Evolutionary conservation across 2,329 filamentous ascomycete genomes (phyloP).

Genomic region (Dryadomyces quercivorus): DNA sequence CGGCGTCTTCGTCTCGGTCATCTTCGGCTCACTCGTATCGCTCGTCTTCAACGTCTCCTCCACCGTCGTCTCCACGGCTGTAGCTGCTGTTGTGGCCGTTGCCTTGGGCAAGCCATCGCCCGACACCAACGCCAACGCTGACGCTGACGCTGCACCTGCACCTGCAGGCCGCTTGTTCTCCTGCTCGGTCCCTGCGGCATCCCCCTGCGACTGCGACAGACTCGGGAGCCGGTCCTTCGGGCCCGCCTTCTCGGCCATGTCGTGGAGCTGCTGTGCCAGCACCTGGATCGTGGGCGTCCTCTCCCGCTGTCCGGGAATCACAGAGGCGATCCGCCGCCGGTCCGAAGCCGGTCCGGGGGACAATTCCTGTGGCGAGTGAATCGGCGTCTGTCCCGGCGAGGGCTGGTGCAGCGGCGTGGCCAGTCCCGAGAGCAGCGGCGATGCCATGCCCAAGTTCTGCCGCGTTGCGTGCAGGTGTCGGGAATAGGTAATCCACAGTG

Average conservation of each 20-base stretch:
- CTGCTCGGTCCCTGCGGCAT: not conserved
- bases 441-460: constrained; percentile 45
- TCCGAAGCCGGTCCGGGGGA: constrained; percentile 27
- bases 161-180: not conserved
- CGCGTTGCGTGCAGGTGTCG: constrained; percentile 74
- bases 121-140: not conserved
- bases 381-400: constrained; percentile 58
- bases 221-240: not conserved
- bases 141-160: not conserved
- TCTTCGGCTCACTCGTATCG: not conserved
- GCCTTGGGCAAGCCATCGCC: not conserved
- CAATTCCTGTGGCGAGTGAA: constrained; percentile 44
- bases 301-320: constrained; percentile 17
- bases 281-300: constrained; percentile 30
- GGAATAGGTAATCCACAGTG: constrained; percentile 95
- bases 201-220: not conserved
- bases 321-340: constrained; percentile 20
- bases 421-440: constrained; percentile 49
- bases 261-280: constrained; percentile 44
- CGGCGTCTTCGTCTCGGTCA: not conserved
- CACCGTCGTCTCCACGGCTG: not conserved
- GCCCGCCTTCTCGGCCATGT: constrained; percentile 32
- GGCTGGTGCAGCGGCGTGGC: constrained; percentile 67
- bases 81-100: not conserved
- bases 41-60: not conserved